phyloP scores from a whole-genome alignment of 1,139 yeast species.

The Yamadazyma jaroonii region DNA sequence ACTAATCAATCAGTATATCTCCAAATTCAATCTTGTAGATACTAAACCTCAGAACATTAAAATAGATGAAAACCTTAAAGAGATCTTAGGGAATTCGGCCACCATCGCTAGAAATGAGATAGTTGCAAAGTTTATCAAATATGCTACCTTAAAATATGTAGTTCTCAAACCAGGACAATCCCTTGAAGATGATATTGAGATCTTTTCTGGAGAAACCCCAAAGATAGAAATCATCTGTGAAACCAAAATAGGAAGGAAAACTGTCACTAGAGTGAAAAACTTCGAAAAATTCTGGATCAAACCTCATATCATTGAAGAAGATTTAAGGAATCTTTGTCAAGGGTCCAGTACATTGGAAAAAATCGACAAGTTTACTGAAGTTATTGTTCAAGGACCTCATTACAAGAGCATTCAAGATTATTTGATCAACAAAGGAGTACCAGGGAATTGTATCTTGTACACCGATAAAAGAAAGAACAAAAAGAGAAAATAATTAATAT shows the following conservation, averaged over 20 bases:
- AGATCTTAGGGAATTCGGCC: constrained; percentile 23
- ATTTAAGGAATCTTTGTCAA: constrained; percentile 75
- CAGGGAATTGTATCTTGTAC: constrained; percentile 61
- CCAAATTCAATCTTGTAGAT: constrained; percentile 45
- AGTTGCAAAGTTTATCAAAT: constrained; percentile 46
- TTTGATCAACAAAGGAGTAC: constrained; percentile 65
- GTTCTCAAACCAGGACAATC: constrained; percentile 49
- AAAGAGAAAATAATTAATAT: constrained; percentile 27
- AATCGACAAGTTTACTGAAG: constrained; percentile 59
- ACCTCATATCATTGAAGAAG: constrained; percentile 63
- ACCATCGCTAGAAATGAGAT: constrained; percentile 46
- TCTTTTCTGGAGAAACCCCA: constrained; percentile 64
- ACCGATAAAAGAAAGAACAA: constrained; percentile 63
- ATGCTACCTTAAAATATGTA: constrained; percentile 58
- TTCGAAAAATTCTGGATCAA: constrained; percentile 68
- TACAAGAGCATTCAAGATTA: constrained; percentile 57
- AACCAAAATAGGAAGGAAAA: constrained; percentile 77
- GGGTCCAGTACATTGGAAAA: constrained; percentile 75
- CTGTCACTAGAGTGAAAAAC: constrained; percentile 69
- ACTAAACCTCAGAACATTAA: constrained; percentile 49
- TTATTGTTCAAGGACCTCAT: constrained; percentile 91
- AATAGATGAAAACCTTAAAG: constrained; percentile 46
- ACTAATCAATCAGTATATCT: constrained; percentile 55
- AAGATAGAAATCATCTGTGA: constrained; percentile 66
- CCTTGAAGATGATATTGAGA: constrained; percentile 23